A percentile compares a stretch with the other conserved stretches of the same genome.
These are phyloP conservation scores for Fraxinus floribunda DNA, from an alignment of 305 asterid species.

Conservation along the genomic window DNA sequence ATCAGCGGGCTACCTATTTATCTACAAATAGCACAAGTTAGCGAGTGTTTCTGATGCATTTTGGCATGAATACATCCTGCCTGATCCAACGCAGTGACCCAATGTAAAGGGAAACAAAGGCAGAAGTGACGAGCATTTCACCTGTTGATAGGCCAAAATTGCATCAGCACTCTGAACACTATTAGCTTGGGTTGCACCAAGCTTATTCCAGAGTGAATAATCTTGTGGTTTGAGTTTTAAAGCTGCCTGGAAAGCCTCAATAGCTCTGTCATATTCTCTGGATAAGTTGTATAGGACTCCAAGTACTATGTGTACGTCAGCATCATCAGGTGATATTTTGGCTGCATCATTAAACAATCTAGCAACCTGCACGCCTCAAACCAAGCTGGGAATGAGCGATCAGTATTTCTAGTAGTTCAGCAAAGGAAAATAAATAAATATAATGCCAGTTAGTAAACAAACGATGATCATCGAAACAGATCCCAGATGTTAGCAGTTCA, in stretches of 20 bases:
- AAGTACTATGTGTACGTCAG: constrained; percentile 94
- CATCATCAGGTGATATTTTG: constrained; percentile 91
- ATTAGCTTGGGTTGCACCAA: constrained; percentile 99
- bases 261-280: constrained; percentile 87
- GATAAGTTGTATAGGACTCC: constrained; percentile 91
- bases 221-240: constrained; percentile 93
- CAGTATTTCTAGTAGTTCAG: neutral
- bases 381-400: constrained; percentile 15
- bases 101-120: neutral
- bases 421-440: neutral
- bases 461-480: neutral
- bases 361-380: constrained; percentile 60
- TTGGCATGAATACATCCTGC: constrained; percentile 19
- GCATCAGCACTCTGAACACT: constrained; percentile 98
- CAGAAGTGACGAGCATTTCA: constrained; percentile 20
- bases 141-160: constrained; percentile 93
- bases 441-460: neutral
- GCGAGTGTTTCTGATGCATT: neutral
- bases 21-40: neutral
- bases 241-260: constrained; percentile 89
- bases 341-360: constrained; percentile 80
- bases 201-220: constrained; percentile 99
- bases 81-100: constrained; percentile 8
- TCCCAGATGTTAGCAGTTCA: neutral
- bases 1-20: neutral